Evolutionary conservation across 140 eudicot species (phyloP).

Genomic region (Senecio squalidus): DNA sequence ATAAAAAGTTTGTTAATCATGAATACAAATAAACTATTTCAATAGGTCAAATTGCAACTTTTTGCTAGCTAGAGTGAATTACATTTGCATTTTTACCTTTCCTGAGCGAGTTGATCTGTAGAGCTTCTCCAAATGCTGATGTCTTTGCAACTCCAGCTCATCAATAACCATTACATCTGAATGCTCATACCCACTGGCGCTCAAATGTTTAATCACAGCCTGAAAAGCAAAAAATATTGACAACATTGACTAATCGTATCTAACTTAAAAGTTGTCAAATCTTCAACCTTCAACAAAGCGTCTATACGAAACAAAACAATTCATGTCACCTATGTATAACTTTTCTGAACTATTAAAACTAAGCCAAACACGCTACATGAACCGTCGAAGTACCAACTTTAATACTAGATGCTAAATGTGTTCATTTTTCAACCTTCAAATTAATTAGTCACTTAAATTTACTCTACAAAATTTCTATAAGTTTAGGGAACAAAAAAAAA

Average conservation of each 20-base stretch:
- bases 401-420: neutral
- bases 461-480: too few relatives aligned
- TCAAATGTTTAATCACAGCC: conserved; percentile 96
- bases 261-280: neutral
- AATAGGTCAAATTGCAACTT: too few relatives aligned
- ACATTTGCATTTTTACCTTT: conserved; percentile 46
- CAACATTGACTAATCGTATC: neutral
- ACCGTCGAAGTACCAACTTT: too few relatives aligned
- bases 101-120: conserved; percentile 89
- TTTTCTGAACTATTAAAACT: too few relatives aligned
- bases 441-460: neutral
- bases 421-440: neutral
- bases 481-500: too few relatives aligned
- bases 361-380: too few relatives aligned
- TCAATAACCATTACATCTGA: conserved; percentile 86
- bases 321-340: neutral
- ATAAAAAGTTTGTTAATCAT: too few relatives aligned
- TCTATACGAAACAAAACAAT: neutral
- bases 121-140: conserved; percentile 82
- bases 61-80: neutral
- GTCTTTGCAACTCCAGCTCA: conserved; percentile 92
- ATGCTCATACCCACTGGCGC: conserved; percentile 84
- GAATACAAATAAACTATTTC: too few relatives aligned
- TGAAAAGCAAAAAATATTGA: conserved; percentile 34
- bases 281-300: neutral